phyloP scores from a whole-genome alignment of 163 green algal species.

The Scenedesmus sp. region DNA sequence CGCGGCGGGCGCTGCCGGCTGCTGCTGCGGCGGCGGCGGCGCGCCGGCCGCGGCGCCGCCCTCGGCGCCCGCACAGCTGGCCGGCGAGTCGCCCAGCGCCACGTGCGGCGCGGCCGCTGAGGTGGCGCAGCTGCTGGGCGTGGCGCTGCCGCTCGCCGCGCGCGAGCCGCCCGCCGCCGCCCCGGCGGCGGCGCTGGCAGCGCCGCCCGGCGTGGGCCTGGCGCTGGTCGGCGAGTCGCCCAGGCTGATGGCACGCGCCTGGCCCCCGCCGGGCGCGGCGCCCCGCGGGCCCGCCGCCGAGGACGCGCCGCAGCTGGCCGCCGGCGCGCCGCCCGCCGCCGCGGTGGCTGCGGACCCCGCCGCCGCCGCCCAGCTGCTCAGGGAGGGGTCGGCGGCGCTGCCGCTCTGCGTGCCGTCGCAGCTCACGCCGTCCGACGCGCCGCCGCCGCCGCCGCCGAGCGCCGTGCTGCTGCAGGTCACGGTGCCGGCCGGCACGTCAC shows the following conservation, averaged over 20 bases:
- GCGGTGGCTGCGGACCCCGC: not conserved
- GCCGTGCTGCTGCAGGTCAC: not conserved
- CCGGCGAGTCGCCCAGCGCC: not conserved
- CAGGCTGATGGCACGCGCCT: too few species aligned
- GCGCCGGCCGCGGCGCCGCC: not conserved
- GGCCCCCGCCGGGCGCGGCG: too few species aligned
- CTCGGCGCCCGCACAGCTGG: not conserved
- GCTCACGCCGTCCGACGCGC: too few species aligned
- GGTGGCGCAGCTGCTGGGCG: not conserved
- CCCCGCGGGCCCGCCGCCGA: too few species aligned
- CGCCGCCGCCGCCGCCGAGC: too few species aligned
- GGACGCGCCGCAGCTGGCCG: too few species aligned
- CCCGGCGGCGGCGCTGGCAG: not conserved
- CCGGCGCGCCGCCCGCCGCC: too few species aligned
- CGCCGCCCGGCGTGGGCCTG: not conserved
- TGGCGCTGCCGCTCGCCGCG: not conserved
- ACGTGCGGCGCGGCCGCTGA: not conserved
- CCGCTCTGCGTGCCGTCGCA: too few species aligned
- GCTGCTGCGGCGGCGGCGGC: not conserved
- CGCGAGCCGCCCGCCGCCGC: not conserved
- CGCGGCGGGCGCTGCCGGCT: not conserved
- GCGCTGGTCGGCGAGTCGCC: too few species aligned
- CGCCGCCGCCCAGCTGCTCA: conserved; percentile 1
- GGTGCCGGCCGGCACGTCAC: not conserved
- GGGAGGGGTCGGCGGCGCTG: conserved; percentile 3